Base-by-base conservation (phyloP, 129 eudicot genomes). In the Calendula officinalis region DNA sequence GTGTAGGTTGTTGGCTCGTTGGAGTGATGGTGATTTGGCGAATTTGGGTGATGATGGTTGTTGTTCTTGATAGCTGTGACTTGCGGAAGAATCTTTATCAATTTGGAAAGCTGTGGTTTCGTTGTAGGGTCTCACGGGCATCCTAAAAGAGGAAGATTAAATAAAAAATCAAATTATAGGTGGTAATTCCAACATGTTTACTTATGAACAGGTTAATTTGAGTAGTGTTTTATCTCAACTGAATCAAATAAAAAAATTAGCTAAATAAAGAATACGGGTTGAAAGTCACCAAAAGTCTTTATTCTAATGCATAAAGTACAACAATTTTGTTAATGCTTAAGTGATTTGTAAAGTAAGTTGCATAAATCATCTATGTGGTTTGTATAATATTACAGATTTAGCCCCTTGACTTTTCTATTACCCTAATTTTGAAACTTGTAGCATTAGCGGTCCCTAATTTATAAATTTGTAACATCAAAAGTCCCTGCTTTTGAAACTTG, bases 11-110 rank as follows among this genome's bases (percentile, higher is more conserved):
- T 94, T 74, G 56, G 72, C 86, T 64, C 96, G 78, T 75, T 91
- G 98, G 51, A 91, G 88, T 52, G 98, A 91, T 14, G 98, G 96
- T 70, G 98, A 91, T 77, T 91, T 91, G 33, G 77, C 84, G 82
- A 91, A 82, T 81, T 82, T 87, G 59, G 98, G 98, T 42, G 98
- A 91, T 36, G 88, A 82, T 66, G 98, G 82, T 69, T 91, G 94
- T 77, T 84, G 96, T 72, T 91, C 96, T 77, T 84, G 96, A 54
- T 68, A 66, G 74, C 83, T 81, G 16, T 73, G 86, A 74, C 91
- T 78, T 59, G 83, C 84, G 22, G 95, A 77, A 39, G 95, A 77
- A 76, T 91, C 98, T 61, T 79, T 87, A 34, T 91, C 98, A 72
- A 91, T 73, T 75, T 87, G 98, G 72, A 91, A 87, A 57, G 88